Conservation (phyloP, 1,139 yeast genomes). For the Saccharomyces hybrid region DNA sequence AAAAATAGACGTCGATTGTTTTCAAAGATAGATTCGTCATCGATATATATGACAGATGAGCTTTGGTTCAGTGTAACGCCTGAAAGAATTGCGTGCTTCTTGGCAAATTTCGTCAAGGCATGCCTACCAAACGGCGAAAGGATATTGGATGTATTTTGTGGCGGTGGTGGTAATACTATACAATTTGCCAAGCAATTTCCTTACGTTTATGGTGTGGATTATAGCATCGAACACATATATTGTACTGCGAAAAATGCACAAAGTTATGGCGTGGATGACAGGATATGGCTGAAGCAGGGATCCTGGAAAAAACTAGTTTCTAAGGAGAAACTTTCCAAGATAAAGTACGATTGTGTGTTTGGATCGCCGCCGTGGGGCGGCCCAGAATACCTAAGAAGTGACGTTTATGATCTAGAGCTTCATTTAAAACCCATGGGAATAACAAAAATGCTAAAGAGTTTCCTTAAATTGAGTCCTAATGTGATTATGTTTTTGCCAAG, state of each 20-base stretch:
- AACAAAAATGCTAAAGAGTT: constrained; percentile 37
- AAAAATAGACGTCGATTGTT: constrained; percentile 18
- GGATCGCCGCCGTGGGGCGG: constrained; percentile 99
- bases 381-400: constrained; percentile 46
- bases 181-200: constrained; percentile 63
- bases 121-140: constrained; percentile 42
- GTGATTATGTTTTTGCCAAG: constrained; percentile 72
- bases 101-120: constrained; percentile 50
- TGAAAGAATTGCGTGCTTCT: constrained; percentile 57
- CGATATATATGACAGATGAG: constrained; percentile 64
- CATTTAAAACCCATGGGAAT: constrained; percentile 43
- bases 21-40: constrained; percentile 42
- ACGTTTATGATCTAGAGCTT: constrained; percentile 41
- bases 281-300: constrained; percentile 42
- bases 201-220: constrained; percentile 60
- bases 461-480: constrained; percentile 41
- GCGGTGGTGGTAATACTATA: constrained; percentile 92
- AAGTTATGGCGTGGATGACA: constrained; percentile 54
- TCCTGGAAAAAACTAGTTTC: constrained; percentile 47
- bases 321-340: constrained; percentile 20
- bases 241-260: constrained; percentile 68
- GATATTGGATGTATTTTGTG: constrained; percentile 74
- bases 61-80: constrained; percentile 93
- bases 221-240: constrained; percentile 47
- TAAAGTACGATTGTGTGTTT: constrained; percentile 57